Conservation (phyloP, 768 basidiomycete species). For the Naematelia encephala region DNA sequence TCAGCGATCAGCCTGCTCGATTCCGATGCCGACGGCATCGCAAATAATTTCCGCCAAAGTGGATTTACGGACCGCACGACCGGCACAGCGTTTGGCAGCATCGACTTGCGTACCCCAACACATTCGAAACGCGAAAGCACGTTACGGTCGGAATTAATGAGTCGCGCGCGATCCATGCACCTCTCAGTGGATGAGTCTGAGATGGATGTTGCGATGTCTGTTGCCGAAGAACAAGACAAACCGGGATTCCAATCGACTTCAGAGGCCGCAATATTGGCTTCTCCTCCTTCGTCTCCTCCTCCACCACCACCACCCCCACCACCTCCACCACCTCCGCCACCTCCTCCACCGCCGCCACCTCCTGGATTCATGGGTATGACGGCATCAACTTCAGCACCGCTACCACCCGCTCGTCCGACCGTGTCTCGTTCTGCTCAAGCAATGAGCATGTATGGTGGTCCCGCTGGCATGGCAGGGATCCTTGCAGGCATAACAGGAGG, state of each 20-base stretch:
- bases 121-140: slow-evolving; percentile 25
- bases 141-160: slow-evolving; percentile 24
- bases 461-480: slow-evolving; percentile 36
- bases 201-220: slow-evolving; percentile 20
- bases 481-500: slow-evolving; percentile 45
- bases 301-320: slow-evolving; percentile 40
- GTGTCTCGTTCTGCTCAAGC: neutral
- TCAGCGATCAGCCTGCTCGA: slow-evolving; percentile 28
- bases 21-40: slow-evolving; percentile 17
- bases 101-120: slow-evolving; percentile 33
- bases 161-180: slow-evolving; percentile 27
- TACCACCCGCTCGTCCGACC: slow-evolving; percentile 13
- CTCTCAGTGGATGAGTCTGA: slow-evolving; percentile 10
- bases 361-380: slow-evolving; percentile 16
- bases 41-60: slow-evolving; percentile 53
- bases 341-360: slow-evolving; percentile 34
- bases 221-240: slow-evolving; percentile 20
- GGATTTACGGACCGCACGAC: slow-evolving; percentile 60
- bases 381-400: slow-evolving; percentile 14
- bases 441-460: neutral
- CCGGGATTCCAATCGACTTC: slow-evolving; percentile 13
- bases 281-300: slow-evolving; percentile 26
- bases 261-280: slow-evolving; percentile 11
- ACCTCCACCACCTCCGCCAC: slow-evolving; percentile 47
- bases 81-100: slow-evolving; percentile 60